A percentile compares a stretch with the other conserved stretches of the same genome.
Evolutionary conservation across 495 filamentous ascomycete species (phyloP).

Genomic region (Rusavskia elegans): DNA sequence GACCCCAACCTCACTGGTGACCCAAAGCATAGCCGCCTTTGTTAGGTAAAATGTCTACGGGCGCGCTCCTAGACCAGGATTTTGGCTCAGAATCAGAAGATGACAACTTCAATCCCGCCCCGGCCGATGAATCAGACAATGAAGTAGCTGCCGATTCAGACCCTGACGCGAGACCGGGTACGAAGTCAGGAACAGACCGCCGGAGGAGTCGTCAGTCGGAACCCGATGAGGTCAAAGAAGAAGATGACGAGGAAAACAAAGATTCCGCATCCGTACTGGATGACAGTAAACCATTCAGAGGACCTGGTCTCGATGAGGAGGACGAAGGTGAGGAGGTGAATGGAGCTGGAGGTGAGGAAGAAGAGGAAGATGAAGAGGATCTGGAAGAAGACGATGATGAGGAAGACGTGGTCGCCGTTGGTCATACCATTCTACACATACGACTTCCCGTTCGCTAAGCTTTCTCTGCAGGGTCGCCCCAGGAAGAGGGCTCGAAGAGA

Average conservation of each 20-base stretch:
- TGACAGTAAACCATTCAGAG: constrained; percentile 2
- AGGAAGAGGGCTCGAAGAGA: constrained; percentile 59
- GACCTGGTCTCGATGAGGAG: constrained; percentile 24
- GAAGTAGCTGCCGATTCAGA: constrained; percentile 29
- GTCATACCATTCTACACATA: constrained; percentile 4
- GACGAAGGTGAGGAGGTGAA: constrained; percentile 36
- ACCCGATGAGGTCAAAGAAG: constrained; percentile 18
- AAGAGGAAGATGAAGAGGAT: constrained; percentile 31
- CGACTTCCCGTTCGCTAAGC: constrained; percentile 1
- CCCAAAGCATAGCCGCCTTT: not conserved
- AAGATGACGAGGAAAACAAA: constrained; percentile 31
- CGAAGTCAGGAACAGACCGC: not conserved
- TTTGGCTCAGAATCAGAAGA: constrained; percentile 66
- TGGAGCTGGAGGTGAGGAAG: constrained; percentile 30
- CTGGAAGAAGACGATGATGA: constrained; percentile 42
- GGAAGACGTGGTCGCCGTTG: constrained; percentile 43
- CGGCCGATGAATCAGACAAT: constrained; percentile 50
- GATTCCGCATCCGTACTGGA: constrained; percentile 18
- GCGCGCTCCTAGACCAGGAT: constrained; percentile 29
- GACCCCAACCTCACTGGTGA: not conserved
- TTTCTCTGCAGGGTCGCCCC: constrained; percentile 43
- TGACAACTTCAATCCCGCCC: constrained; percentile 65
- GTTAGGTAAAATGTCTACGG: not conserved
- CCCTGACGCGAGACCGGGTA: not conserved
- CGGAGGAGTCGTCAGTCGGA: not conserved